Evolutionary conservation across 805 yeast species (phyloP).

Genomic region (Candida incommunis): DNA sequence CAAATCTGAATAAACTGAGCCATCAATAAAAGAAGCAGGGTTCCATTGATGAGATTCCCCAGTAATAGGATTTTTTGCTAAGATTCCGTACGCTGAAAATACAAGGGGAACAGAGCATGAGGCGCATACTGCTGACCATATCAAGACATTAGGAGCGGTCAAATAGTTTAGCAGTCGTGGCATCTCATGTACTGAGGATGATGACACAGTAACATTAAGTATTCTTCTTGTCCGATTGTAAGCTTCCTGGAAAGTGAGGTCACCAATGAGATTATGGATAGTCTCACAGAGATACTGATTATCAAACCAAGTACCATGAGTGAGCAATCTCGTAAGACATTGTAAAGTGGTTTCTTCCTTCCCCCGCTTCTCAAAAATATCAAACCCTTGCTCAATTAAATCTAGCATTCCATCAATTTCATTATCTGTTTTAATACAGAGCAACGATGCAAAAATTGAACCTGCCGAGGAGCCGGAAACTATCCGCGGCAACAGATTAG

Average conservation of each 20-base stretch:
- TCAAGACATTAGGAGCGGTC: slow-evolving; percentile 83
- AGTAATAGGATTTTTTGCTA: slow-evolving; percentile 67
- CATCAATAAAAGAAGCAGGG: slow-evolving; percentile 77
- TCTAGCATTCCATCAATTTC: slow-evolving; percentile 43
- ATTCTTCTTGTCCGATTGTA: slow-evolving; percentile 87
- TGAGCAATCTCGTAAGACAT: slow-evolving; percentile 48
- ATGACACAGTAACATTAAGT: slow-evolving; percentile 86
- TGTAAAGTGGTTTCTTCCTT: slow-evolving; percentile 37
- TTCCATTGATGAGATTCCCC: slow-evolving; percentile 72
- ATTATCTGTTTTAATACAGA: slow-evolving; percentile 66
- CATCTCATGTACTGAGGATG: slow-evolving; percentile 83
- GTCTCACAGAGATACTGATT: slow-evolving; percentile 56
- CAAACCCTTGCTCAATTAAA: slow-evolving; percentile 32
- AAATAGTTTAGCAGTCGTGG: slow-evolving; percentile 79
- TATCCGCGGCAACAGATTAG: slow-evolving; percentile 66
- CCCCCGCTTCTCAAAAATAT: slow-evolving; percentile 44
- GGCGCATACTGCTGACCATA: slow-evolving; percentile 83
- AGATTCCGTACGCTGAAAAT: slow-evolving; percentile 72
- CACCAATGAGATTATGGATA: slow-evolving; percentile 69
- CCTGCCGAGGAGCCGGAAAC: slow-evolving; percentile 95
- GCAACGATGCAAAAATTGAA: slow-evolving; percentile 79
- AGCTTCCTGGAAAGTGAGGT: slow-evolving; percentile 85
- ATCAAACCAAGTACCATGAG: slow-evolving; percentile 84
- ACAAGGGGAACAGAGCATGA: slow-evolving; percentile 91
- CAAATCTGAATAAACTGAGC: slow-evolving; percentile 87